Evolutionary conservation across 768 basidiomycete genomes (phyloP).

Genomic region (Lentinula aciculospora): DNA sequence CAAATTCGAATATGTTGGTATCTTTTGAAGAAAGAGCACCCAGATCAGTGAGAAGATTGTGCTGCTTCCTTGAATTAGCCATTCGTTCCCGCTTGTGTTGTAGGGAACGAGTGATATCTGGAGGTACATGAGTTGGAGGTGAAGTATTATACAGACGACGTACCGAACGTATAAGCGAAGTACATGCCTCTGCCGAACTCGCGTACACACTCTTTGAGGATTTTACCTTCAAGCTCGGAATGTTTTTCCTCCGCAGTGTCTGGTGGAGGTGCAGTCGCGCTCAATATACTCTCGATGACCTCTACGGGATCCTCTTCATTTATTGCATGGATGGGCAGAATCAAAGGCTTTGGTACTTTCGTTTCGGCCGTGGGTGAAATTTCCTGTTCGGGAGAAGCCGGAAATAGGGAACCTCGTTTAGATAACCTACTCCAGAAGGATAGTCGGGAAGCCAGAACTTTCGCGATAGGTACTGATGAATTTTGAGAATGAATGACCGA

Average conservation of each 20-base stretch:
- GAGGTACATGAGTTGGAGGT: not conserved
- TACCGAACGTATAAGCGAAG: conserved; percentile 84
- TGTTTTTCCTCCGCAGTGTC: conserved; percentile 59
- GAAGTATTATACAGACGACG: conserved; percentile 11
- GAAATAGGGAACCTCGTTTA: conserved; percentile 31
- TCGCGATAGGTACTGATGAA: conserved; percentile 47
- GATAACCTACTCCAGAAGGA: conserved; percentile 73
- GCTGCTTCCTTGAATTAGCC: conserved; percentile 50
- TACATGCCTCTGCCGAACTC: conserved; percentile 86
- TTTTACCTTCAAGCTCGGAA: conserved; percentile 76
- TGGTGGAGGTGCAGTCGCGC: conserved; percentile 59
- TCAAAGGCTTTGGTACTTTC: not conserved
- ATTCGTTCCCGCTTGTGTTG: conserved; percentile 74
- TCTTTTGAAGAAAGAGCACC: not conserved
- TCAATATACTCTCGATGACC: conserved; percentile 52
- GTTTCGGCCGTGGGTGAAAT: not conserved
- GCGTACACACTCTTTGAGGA: conserved; percentile 70
- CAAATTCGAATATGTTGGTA: conserved; percentile 15
- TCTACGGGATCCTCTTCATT: conserved; percentile 37
- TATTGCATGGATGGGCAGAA: conserved; percentile 33
- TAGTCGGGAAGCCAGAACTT: conserved; percentile 56
- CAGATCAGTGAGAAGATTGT: conserved; percentile 55
- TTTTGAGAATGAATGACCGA: conserved; percentile 40
- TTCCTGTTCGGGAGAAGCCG: conserved; percentile 7
- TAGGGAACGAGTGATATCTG: conserved; percentile 79